Evolutionary conservation across 192 early-diverging fungal genomes (phyloP), one percentile per base, ranked within the genome.

Genomic region (Linnemannia zychae): DNA sequence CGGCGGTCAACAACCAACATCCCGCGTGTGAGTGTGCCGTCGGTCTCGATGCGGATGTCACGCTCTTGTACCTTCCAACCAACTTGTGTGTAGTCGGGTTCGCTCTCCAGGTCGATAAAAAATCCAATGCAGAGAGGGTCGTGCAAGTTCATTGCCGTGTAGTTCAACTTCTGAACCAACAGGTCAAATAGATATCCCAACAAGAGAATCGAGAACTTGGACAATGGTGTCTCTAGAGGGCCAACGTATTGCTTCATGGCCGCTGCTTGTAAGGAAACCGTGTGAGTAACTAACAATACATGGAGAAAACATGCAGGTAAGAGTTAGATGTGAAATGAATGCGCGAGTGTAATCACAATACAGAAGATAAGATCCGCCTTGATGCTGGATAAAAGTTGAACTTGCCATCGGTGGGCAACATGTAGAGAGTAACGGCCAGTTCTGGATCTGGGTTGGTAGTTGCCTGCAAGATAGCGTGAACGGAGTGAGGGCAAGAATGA

Each of bases 381-480:
- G 20, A 75, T 52, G 12, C 57, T 63, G 24, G 28, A 31, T 12
- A 63, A 0, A 13, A 15, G 28, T 2, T 28, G n/a, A 2, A 75
- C 79, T 67, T 79, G 89, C 90, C 82, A 81, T 91, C 90, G 34
- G 89, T 87, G n/a, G 88, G 88, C n/a, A 91, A 36, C 37, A 91
- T 78, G 37, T 84, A 87, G 11, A 91, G 40, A 13, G 77, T 78
- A 34, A 83, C 79, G 0, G 73, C 68, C 44, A 84, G 80, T 28
- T 50, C 66, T 0, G 77, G 84, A 46, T 88, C 75, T 40, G 73
- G 77, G 34, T 82, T 75, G 36, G 77, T 49, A 9, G 87, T 90
- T 0, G 89, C 67, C 48, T 75, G 60, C 57, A 89, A 15, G 0
- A 91, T 75, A 18, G 70, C 53, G 52, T 89, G 72, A n/a, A 89